Conservation (phyloP, 2,329 filamentous ascomycete species). For the Aureobasidium namibiae region DNA sequence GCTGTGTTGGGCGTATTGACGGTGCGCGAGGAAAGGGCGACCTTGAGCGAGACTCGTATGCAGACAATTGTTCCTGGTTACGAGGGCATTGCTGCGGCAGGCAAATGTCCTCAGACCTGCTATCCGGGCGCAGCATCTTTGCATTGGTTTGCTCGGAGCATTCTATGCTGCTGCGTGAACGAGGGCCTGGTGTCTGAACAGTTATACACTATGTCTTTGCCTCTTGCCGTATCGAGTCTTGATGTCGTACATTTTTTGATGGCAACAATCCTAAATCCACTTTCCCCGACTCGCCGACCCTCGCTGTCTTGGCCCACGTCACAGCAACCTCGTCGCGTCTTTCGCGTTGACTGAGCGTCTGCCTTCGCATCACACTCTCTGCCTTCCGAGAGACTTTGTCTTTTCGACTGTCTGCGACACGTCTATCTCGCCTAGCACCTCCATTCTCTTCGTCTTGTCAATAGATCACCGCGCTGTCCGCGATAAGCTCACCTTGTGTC, state of each 20-base stretch:
- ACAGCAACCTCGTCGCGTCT: background rate
- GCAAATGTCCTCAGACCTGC: conserved; percentile 8
- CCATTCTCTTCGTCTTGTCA: background rate
- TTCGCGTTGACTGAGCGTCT: background rate
- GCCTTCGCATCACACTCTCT: background rate
- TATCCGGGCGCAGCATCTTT: conserved; percentile 19
- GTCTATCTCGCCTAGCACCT: background rate
- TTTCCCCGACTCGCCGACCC: background rate
- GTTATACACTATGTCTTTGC: background rate
- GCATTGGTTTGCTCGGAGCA: conserved; percentile 21
- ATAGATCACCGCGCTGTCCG: background rate
- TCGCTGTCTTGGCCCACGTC: background rate
- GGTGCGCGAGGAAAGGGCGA: no score
- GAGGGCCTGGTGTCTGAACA: background rate
- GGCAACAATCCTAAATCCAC: background rate
- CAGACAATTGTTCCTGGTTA: no score
- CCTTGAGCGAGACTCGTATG: no score
- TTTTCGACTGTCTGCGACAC: background rate
- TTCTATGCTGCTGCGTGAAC: conserved; percentile 14
- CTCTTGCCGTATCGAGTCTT: conserved; percentile 4
- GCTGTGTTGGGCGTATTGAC: no score
- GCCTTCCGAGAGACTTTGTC: background rate
- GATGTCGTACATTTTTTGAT: conserved; percentile 7
- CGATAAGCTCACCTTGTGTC: background rate
- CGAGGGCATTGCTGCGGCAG: background rate